Conservation (phyloP, 805 yeast genomes). For the Kuraishia floccosa region DNA sequence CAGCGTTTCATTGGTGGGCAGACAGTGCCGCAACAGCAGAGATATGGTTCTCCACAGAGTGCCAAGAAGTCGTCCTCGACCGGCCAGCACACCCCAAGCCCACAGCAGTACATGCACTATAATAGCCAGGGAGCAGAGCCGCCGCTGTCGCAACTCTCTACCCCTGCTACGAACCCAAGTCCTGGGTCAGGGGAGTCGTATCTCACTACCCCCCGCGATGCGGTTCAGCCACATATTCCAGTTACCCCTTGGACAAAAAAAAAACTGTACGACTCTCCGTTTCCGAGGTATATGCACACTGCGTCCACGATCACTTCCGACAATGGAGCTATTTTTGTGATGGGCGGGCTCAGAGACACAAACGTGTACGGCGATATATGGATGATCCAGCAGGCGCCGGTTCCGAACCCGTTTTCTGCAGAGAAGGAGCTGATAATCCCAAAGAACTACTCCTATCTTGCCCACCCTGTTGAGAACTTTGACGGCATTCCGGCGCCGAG, state of each 20-base stretch:
- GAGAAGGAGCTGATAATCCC: no score
- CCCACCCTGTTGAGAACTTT: slow-evolving; percentile 51
- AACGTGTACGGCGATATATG: slow-evolving; percentile 94
- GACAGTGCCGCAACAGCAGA: background rate
- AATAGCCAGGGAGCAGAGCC: background rate
- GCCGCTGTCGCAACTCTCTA: background rate
- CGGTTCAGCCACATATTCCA: no score
- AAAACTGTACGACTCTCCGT: slow-evolving; percentile 65
- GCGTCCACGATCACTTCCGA: slow-evolving; percentile 69
- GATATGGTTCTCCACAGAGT: background rate
- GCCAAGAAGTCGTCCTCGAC: background rate
- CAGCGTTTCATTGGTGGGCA: background rate
- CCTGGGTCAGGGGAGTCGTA: background rate
- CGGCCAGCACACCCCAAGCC: background rate
- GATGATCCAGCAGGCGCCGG: slow-evolving; percentile 52
- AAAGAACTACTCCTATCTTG: slow-evolving; percentile 25
- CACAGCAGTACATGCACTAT: background rate
- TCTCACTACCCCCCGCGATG: no score
- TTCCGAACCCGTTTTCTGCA: slow-evolving; percentile 22
- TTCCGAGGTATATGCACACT: slow-evolving; percentile 91
- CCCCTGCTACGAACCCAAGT: background rate
- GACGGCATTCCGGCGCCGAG: slow-evolving; percentile 89
- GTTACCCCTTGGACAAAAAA: slow-evolving; percentile 62
- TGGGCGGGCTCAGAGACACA: slow-evolving; percentile 93
- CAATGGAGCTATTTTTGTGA: slow-evolving; percentile 70